These are phyloP conservation scores for Panaeolus cyanescens DNA, from an alignment of 768 basidiomycete species.

Conservation along the genomic window DNA sequence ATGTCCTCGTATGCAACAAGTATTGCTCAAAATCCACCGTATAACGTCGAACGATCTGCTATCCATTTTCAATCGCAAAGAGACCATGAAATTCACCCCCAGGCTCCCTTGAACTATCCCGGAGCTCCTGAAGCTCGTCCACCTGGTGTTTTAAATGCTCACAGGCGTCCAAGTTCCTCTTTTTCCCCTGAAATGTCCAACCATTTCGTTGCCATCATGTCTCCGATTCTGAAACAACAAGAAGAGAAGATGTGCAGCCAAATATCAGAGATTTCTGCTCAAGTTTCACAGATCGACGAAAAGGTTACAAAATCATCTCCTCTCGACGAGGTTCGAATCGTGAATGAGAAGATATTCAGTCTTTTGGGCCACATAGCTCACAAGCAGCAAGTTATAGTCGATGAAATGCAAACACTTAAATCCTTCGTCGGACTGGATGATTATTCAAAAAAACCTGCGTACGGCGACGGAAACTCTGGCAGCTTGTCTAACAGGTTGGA, in stretches of 20 bases:
- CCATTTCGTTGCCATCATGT: not conserved
- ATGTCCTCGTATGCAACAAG: not conserved
- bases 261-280: not conserved
- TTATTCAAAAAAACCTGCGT: not conserved
- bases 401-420: not conserved
- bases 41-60: not conserved
- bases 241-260: not conserved
- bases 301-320: not conserved
- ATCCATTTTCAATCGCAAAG: not conserved
- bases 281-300: not conserved
- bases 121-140: not conserved
- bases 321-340: not conserved
- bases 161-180: not conserved
- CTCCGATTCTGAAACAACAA: not conserved
- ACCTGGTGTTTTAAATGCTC: not conserved
- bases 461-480: not conserved
- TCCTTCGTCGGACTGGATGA: not conserved
- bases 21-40: not conserved
- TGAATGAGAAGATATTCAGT: not conserved
- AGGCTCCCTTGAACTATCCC: not conserved
- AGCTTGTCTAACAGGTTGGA: not conserved
- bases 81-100: not conserved
- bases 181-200: not conserved
- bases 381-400: not conserved
- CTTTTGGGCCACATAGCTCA: not conserved